Evolutionary conservation across 108 stramenopile species (phyloP), one percentile per base, ranked within the genome.

Genomic region (Nitzschia sp.): DNA sequence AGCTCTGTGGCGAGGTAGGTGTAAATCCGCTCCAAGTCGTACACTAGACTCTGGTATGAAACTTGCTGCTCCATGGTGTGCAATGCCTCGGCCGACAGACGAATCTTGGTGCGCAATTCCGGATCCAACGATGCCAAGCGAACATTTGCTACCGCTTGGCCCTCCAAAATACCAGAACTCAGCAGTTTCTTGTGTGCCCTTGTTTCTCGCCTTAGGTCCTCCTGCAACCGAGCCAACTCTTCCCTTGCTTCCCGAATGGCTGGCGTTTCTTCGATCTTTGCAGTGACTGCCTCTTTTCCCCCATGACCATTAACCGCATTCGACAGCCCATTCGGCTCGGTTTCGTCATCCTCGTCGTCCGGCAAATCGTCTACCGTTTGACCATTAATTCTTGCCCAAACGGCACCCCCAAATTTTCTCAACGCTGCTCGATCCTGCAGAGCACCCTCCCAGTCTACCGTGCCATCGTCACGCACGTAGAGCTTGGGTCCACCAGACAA

Each of bases 381-480:
- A 26, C 98, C 98, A 79, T 98, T 97, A 56, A 98, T 96, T 9
- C 98, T 82, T 17, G 91, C 89, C 96, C 96, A 98, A 19, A 98
- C 92, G 24, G 94, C 90, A 31, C 72, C 78, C 27, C 94, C 87
- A 76, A 96, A 96, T 58, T 92, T 92, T 57, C 80, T 78, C 57
- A 96, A 83, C 1, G 97, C 96, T 51, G 92, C 95, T 23, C 89
- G 77, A 58, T 97, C 97, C 65, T 97, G 95, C 31, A 98, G 70
- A 0, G 98, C 97, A 13, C 98, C 97, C 69, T 98, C 97, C 98
- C 98, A 97, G 69, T 97, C 97, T 30, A 97, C 93, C 1, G 96
- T 97, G 1, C 98, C 98, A 75, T 98, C 98, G 8, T 98, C 96
- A 17, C 98, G 83, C 15, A 98, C 94, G 73, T 96, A 96, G 26